Base-by-base conservation (phyloP, 345 rosid genomes). In the Eucalyptus cloeziana region DNA sequence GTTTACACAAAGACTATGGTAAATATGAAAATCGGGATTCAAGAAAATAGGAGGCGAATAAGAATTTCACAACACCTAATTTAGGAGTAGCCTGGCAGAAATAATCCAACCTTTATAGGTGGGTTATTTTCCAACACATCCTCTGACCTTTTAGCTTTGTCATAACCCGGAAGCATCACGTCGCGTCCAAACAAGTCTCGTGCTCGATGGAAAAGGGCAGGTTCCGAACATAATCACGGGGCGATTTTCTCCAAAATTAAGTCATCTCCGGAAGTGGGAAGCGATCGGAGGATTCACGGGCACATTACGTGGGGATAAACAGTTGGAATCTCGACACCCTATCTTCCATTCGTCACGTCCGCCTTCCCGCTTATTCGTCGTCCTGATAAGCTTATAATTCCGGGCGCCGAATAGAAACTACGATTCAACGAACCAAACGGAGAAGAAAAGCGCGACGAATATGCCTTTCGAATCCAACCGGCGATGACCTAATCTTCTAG, bases 1-100 rank as follows among this genome's bases (percentile, higher is more conserved):
- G 24, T 31, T 16, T 31, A 69, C 0, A 19, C 0, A 31, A 21
- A 69, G 7, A 69, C 0, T n/a, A 8, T 2, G 13, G 10, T n/a
- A 31, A 67, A n/a, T 33, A 67, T 33, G 17, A 15, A n/a, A 67
- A 67, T 9, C 1, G 1, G 8, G 8, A 33, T 67, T 67, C 5
- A 1, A n/a, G 40, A 64, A 17, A n/a, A 15, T 7, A 67, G 5
- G 2, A 62, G 5, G 12, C 11, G 7, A 31, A 43, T 1, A 4
- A 67, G 79, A 67, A 67, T 67, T 67, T 8, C 25, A 2, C 80
- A 31, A 69, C 19, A 33, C 43, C 24, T 31, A 69, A 4, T 44
- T 69, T 17, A 5, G 43, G 43, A 69, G 44, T 69, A 69, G 80
- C 76, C 10, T 33, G 7, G 2, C 12, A 4, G 24, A 69, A 33